Base-by-base conservation (phyloP, 2,329 filamentous ascomycete species). In the Alternaria longipes region DNA sequence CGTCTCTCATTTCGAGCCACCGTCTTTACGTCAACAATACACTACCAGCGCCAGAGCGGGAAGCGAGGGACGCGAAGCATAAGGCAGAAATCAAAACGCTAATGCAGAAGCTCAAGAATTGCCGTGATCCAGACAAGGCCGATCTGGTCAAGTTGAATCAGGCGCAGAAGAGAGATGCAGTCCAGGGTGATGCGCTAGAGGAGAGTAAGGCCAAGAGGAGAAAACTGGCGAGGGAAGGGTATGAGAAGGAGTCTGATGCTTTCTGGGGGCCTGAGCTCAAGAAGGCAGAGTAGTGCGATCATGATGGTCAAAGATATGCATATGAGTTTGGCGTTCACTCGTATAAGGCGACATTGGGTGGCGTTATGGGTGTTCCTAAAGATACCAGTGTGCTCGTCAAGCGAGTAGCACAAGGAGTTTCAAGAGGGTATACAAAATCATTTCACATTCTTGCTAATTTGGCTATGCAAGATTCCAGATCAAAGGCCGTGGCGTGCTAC, bases 101-200 rank as follows among this genome's bases (percentile, higher is more conserved):
- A 12, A 84, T 88, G 16, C 88, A 85, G 78, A 93, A 92, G 74
- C 82, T 94, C n/a, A 87, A 86, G 62, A 87, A 85, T 68, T 94
- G 91, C 68, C 84, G 89, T 59, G 91, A 94, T 70, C 91, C 91
- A 0, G 89, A 92, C 68, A 87, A 91, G 57, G 87, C 86, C 44
- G 90, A 94, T 75, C 78, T 94, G 4, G 88, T 93, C 18, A 88
- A 88, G 49, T 80, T 91, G 52, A 89, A 91, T 70, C 85, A 85
- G 64, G 86, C 87, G 20, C 85, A 89, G 69, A 87, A 83, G 71
- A 68, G 80, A 49, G 80, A 81, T 50, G 78, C 71, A 1, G 74
- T 78, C 8, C 63, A 68, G 41, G 76, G 77, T 0, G 78, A 41
- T 1, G 67, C 71, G 28, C 57, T 83, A 30, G 80, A 80, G 55